Evolutionary conservation across 2,329 filamentous ascomycete genomes (phyloP).

Genomic region (Fusarium sp.): DNA sequence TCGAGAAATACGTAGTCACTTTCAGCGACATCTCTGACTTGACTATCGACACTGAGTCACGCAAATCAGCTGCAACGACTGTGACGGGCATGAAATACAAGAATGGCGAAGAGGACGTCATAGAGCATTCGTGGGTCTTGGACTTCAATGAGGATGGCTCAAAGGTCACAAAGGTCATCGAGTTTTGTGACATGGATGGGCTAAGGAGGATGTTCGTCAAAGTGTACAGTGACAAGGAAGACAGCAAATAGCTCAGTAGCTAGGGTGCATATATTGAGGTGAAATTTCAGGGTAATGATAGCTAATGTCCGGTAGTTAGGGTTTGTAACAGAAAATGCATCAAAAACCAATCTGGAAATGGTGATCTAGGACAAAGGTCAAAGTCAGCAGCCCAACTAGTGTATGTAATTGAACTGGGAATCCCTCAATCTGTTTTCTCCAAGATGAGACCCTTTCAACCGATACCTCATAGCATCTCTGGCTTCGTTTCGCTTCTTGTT

Average conservation of each 20-base stretch:
- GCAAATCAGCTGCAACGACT: conserved; percentile 1
- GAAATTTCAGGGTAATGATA: too few species aligned
- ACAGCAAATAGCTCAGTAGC: fast-evolving
- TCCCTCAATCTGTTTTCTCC: too few species aligned
- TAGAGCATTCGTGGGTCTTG: conserved; percentile 24
- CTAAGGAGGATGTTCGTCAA: not conserved
- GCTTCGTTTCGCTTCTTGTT: too few species aligned
- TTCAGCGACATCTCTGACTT: not conserved
- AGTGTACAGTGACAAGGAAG: not conserved
- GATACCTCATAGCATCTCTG: too few species aligned
- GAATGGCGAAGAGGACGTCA: not conserved
- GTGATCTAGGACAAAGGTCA: too few species aligned
- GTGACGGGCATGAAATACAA: not conserved
- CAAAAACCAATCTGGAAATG: too few species aligned
- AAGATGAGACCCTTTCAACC: too few species aligned
- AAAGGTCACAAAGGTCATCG: conserved; percentile 12
- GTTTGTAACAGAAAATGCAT: too few species aligned
- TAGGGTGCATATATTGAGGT: not conserved
- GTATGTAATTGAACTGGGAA: too few species aligned
- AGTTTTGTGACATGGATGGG: conserved; percentile 24
- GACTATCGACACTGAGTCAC: conserved; percentile 1
- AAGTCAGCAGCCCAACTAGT: too few species aligned
- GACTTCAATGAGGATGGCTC: conserved; percentile 14
- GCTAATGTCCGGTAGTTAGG: too few species aligned
- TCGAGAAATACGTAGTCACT: not conserved